Percentiles rank a stretch among this genome's conserved stretches.
phyloP scores from a whole-genome alignment of 768 basidiomycete genomes.

The Pisolithus orientalis region DNA sequence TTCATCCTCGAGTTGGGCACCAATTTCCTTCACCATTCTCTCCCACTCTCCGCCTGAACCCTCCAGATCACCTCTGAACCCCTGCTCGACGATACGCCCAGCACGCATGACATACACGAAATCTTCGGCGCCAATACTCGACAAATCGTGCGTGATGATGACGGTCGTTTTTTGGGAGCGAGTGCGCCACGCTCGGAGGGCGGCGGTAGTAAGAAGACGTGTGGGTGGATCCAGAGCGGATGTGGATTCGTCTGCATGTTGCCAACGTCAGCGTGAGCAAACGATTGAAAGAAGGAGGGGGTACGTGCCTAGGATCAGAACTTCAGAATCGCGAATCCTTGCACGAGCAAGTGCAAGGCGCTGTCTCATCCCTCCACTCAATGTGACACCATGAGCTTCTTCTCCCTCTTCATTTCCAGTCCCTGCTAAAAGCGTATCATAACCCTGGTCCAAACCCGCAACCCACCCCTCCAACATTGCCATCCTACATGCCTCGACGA shows the following conservation, averaged over 20 bases:
- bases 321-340: slow-evolving; percentile 74
- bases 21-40: slow-evolving; percentile 62
- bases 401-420: slow-evolving; percentile 35
- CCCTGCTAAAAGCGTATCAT: slow-evolving; percentile 62
- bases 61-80: slow-evolving; percentile 79
- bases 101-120: slow-evolving; percentile 91
- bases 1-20: slow-evolving; percentile 36
- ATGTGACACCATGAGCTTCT: slow-evolving; percentile 51
- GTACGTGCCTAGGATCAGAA: slow-evolving; percentile 82
- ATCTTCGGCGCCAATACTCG: slow-evolving; percentile 66
- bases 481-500: slow-evolving; percentile 74
- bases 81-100: slow-evolving; percentile 80
- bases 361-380: slow-evolving; percentile 93
- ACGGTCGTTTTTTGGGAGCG: slow-evolving; percentile 55
- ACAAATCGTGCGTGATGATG: slow-evolving; percentile 87
- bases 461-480: slow-evolving; percentile 89
- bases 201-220: slow-evolving; percentile 77
- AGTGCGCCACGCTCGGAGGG: slow-evolving; percentile 51
- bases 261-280: neutral
- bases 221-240: slow-evolving; percentile 84
- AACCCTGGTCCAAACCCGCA: slow-evolving; percentile 75
- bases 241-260: slow-evolving; percentile 62
- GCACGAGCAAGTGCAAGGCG: slow-evolving; percentile 86
- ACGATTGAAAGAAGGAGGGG: neutral
- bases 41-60: slow-evolving; percentile 58